Percentiles rank a stretch among this genome's conserved stretches.
Evolutionary conservation across 768 basidiomycete species (phyloP).

Genomic region (Lyophyllum semitale): DNA sequence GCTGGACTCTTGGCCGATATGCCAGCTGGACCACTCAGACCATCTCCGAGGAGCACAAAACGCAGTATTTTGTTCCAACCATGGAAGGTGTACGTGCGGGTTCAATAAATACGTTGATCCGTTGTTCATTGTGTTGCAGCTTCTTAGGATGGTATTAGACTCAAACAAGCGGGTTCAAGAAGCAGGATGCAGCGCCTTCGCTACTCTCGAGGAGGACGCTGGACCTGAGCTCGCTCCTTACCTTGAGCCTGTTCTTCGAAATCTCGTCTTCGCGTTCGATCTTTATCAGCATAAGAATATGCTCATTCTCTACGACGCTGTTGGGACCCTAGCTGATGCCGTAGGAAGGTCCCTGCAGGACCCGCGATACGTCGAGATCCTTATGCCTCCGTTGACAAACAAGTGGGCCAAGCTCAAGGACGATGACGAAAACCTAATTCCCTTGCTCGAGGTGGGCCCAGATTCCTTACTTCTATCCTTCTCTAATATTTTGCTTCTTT

Average conservation of each 20-base stretch:
- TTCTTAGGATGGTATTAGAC: conserved; percentile 95
- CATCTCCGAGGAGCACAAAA: conserved; percentile 84
- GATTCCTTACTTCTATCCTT: neutral
- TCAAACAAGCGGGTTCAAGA: conserved; percentile 99
- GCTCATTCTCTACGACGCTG: conserved; percentile 97
- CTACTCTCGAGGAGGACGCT: conserved; percentile 97
- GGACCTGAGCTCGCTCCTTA: conserved; percentile 88
- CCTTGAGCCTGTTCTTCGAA: conserved; percentile 92
- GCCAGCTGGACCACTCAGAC: conserved; percentile 95
- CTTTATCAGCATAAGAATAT: conserved; percentile 99
- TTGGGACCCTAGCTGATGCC: conserved; percentile 96
- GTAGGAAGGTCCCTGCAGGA: conserved; percentile 89
- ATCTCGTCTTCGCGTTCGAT: conserved; percentile 93
- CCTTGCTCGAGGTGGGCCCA: conserved; percentile 84
- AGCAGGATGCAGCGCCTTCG: conserved; percentile 98
- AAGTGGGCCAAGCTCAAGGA: conserved; percentile 92
- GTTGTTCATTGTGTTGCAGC: conserved; percentile 45
- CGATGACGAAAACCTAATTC: conserved; percentile 90
- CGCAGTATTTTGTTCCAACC: conserved; percentile 90
- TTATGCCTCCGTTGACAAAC: conserved; percentile 92
- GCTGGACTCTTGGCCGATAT: conserved; percentile 99
- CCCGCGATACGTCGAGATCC: conserved; percentile 84
- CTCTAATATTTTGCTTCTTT: neutral
- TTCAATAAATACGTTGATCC: conserved; percentile 1
- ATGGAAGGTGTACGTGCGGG: conserved; percentile 84